Base-by-base conservation (phyloP, 805 yeast genomes). In the Metschnikowia hibisci region DNA sequence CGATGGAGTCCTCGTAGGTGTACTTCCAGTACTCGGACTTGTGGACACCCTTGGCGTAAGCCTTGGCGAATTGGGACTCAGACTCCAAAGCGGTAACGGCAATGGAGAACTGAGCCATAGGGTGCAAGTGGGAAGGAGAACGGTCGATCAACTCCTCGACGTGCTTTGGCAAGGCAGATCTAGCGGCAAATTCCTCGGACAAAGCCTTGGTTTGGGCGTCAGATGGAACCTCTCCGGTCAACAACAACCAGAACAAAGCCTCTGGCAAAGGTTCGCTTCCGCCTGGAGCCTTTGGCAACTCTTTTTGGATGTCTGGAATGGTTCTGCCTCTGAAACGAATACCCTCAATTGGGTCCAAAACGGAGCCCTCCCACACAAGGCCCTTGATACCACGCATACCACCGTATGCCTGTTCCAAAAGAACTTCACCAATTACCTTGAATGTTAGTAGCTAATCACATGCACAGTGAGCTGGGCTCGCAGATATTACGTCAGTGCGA, bases 361-460 rank as follows among this genome's bases (percentile, higher is more conserved):
- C 80, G 11, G 90, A 82, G 43, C 88, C 82, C 59, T 84, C 89
- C 93, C 93, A 85, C 44, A 83, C 80, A 60, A 85, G 71, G 41
- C 84, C 78, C 61, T 77, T 77, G 62, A 81, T 75, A 41, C 90
- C 90, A 61, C 91, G 76, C 91, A 85, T 85, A 49, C 93, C 91
- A 53, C 90, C 90, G 58, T 70, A 70, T 12, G 61, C 56, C 54
- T 32, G 58, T 45, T 31, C 66, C 67, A 33, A 49, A 34, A 34
- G 55, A 50, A 70, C 75, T 58, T 70, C 74, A 48, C 75, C 75
- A 50, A 70, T 69, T 30, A 70, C 69, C 69, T 64, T 39, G 8
- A 25, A 32, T 18, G 52, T 48, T 42, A 52, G 51, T 46, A 43
- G 31, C 51, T 49, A 45, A 53, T 54, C 40, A 22, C 32, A 27